Conservation (phyloP, 2,329 filamentous ascomycete species). For the Penicillium psychrosexuale region DNA sequence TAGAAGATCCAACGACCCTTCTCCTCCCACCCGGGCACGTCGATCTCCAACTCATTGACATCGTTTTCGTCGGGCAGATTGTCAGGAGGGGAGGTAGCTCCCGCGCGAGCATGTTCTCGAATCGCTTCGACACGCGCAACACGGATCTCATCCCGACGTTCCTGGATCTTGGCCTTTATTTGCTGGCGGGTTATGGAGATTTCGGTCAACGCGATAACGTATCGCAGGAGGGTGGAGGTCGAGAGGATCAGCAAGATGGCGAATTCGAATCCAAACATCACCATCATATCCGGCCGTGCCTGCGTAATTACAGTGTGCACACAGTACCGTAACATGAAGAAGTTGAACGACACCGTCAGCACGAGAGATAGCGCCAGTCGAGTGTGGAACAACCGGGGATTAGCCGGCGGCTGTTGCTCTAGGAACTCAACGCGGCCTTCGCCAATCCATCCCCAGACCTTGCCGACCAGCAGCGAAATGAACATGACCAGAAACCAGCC, state of each 20-base stretch:
- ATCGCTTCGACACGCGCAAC: conserved; percentile 50
- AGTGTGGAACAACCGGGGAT: conserved; percentile 82
- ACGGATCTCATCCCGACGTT: conserved; percentile 66
- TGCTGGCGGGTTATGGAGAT: conserved; percentile 71
- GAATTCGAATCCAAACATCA: conserved; percentile 99
- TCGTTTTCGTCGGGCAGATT: conserved; percentile 66
- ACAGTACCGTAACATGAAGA: conserved; percentile 76
- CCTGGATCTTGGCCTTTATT: conserved; percentile 64
- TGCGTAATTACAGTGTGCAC: conserved; percentile 79
- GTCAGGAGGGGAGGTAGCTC: conserved; percentile 34
- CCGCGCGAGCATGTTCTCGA: conserved; percentile 35
- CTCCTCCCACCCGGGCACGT: conserved; percentile 92
- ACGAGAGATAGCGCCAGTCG: conserved; percentile 75
- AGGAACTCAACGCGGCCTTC: conserved; percentile 90
- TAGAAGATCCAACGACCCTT: conserved; percentile 92
- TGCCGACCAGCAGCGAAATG: conserved; percentile 82
- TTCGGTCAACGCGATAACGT: conserved; percentile 74
- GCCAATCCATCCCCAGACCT: conserved; percentile 98
- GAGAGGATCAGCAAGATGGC: conserved; percentile 80
- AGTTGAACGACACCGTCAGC: conserved; percentile 75
- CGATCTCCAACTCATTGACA: conserved; percentile 88
- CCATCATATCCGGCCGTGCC: conserved; percentile 97
- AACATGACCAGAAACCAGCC: conserved; percentile 97
- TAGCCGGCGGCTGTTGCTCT: conserved; percentile 90
- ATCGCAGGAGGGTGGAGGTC: conserved; percentile 72